Conservation (phyloP, 192 early-diverging fungal genomes). For the Gonapodya sp. region DNA sequence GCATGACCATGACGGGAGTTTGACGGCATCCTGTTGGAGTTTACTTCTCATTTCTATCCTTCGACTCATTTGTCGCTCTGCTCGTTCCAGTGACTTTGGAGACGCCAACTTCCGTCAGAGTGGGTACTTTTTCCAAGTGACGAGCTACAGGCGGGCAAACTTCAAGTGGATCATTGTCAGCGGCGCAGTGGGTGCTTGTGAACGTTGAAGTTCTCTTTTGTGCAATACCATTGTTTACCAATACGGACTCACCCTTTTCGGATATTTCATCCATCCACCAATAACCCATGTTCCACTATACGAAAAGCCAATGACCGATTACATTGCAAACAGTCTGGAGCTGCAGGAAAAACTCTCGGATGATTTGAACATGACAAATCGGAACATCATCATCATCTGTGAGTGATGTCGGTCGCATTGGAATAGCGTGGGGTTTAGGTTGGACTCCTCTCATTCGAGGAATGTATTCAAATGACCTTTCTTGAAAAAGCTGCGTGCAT, state of each 20-base stretch:
- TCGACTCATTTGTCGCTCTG: not conserved
- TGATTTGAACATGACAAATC: slow-evolving; percentile 2
- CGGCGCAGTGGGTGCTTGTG: not conserved
- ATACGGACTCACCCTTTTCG: not conserved
- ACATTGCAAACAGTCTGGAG: slow-evolving; percentile 1
- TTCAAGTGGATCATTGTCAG: not conserved
- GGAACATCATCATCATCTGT: slow-evolving; percentile 2
- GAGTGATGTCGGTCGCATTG: no score
- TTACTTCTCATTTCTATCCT: not conserved
- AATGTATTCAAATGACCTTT: not conserved
- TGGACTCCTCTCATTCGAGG: not conserved
- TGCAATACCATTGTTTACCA: not conserved
- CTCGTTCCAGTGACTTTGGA: not conserved
- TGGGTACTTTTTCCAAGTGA: slow-evolving; percentile 4
- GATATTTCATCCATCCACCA: not conserved
- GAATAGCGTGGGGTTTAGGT: not conserved
- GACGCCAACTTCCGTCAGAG: not conserved
- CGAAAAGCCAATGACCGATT: not conserved
- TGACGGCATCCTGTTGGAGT: not conserved
- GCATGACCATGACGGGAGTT: not conserved
- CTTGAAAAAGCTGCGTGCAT: not conserved
- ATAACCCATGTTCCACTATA: not conserved
- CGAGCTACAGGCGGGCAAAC: not conserved
- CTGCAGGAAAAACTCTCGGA: not conserved
- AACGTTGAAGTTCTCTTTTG: slow-evolving; percentile 4